These are phyloP conservation scores for Metschnikowia borealis DNA, from an alignment of 805 yeast species.

Conservation along the genomic window DNA sequence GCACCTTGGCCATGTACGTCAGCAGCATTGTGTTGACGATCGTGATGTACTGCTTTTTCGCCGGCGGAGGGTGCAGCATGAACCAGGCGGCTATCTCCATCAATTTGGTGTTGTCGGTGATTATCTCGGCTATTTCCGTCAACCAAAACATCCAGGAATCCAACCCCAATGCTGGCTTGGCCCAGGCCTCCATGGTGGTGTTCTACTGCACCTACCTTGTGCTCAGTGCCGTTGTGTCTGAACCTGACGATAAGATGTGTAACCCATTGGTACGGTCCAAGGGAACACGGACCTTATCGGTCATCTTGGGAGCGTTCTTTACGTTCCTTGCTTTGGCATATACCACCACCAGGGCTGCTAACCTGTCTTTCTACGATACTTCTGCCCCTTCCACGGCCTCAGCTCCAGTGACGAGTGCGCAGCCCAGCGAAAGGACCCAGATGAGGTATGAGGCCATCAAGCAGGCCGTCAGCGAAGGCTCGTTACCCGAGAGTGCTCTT, in stretches of 20 bases:
- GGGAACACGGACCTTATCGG: slow-evolving; percentile 86
- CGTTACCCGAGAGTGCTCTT: slow-evolving; percentile 88
- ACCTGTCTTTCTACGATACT: slow-evolving; percentile 42
- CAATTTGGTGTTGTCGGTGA: slow-evolving; percentile 61
- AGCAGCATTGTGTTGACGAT: slow-evolving; percentile 69
- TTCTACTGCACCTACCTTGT: slow-evolving; percentile 88
- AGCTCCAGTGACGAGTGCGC: slow-evolving; percentile 38
- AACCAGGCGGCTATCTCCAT: slow-evolving; percentile 82
- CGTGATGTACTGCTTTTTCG: slow-evolving; percentile 78
- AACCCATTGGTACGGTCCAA: slow-evolving; percentile 87
- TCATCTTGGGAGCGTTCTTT: slow-evolving; percentile 85
- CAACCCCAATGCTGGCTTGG: slow-evolving; percentile 93
- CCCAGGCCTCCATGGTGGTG: slow-evolving; percentile 95
- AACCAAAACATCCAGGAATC: slow-evolving; percentile 83
- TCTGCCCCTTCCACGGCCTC: slow-evolving; percentile 30
- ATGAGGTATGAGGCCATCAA: slow-evolving; percentile 83
- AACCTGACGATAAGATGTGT: slow-evolving; percentile 91
- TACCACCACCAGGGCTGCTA: slow-evolving; percentile 96
- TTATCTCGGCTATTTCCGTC: slow-evolving; percentile 68
- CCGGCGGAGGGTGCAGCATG: slow-evolving; percentile 78
- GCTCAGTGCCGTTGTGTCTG: slow-evolving; percentile 90
- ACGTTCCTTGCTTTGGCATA: slow-evolving; percentile 95
- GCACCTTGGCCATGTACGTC: slow-evolving; percentile 81
- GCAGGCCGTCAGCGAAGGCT: slow-evolving; percentile 95
- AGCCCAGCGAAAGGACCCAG: slow-evolving; percentile 50